Evolutionary conservation across 371 early-diverging fungal species (phyloP), one percentile per base, ranked within the genome.

Genomic region (Funneliformis caledonium): DNA sequence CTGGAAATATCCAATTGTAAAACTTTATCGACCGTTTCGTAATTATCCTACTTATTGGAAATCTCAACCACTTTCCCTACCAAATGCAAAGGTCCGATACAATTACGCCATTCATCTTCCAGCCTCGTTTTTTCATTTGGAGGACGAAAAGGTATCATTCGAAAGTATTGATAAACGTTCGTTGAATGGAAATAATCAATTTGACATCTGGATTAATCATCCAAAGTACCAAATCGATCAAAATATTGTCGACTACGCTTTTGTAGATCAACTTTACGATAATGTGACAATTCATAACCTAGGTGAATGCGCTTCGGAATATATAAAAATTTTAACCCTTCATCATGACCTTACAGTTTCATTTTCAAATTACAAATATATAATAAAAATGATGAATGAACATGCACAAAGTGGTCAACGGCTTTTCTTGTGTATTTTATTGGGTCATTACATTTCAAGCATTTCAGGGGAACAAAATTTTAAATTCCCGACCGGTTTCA

Each of bases 41-140:
- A 16, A 67, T 19, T 7, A 72, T 45, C 4, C 61, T 6, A 72
- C 48, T 16, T 72, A 80, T 72, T 80, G 80, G 80, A 47, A 9
- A 33, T 72, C 72, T 4, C 72, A 80, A 3, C 56, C 70, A 19
- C 31, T 80, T 1, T 16, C 19, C 31, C 22, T 80, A 52, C 61
- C 80, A 14, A 72, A 47, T 19, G 2, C 26, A 16, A 37, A 9
- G 2, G 61, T 80, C 45, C 26, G 2, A 19, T 80, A 80, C 60
- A 59, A n/a, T 14, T 80, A 80, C 26, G 72, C 12, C 4, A 43
- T 80, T 14, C 50, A 42, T 60, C 10, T 31, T 48, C 45, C n/a
- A 33, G 26, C n/a, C 4, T 14, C 48, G 7, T 37, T 45, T 6
- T 37, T 37, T 56, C 33, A 50, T 56, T 16, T 73, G 2, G 73